Percentiles rank a stretch among this genome's conserved stretches.
These are phyloP conservation scores for Grosmannia penicillata DNA, from an alignment of 2,329 filamentous ascomycete genomes.

Conservation along the genomic window DNA sequence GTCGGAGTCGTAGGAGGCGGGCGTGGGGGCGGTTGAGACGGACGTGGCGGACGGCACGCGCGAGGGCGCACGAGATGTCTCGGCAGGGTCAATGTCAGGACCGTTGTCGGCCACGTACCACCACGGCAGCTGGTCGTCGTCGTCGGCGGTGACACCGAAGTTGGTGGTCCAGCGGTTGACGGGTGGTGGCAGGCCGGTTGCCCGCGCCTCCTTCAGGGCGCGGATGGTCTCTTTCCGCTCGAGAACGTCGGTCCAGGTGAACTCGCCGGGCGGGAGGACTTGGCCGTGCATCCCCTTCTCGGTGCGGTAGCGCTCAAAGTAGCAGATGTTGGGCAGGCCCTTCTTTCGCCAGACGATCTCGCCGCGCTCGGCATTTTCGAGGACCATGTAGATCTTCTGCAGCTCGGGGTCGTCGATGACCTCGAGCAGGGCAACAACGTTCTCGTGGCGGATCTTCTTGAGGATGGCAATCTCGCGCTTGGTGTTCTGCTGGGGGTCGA, in stretches of 20 bases:
- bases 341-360: conserved; percentile 92
- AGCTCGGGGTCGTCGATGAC: conserved; percentile 94
- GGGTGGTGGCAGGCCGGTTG: conserved; percentile 31
- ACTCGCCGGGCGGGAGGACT: conserved; percentile 42
- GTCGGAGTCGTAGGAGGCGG: conserved; percentile 20
- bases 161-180: conserved; percentile 74
- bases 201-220: conserved; percentile 36
- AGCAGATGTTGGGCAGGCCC: conserved; percentile 67
- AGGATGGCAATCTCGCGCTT: conserved; percentile 96
- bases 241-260: conserved; percentile 43
- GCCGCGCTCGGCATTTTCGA: conserved; percentile 87
- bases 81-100: conserved; percentile 6
- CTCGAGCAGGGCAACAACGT: conserved; percentile 87
- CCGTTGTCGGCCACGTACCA: conserved; percentile 15
- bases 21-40: conserved; percentile 17
- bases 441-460: conserved; percentile 96
- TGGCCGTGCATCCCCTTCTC: conserved; percentile 55
- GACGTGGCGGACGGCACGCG: conserved; percentile 32
- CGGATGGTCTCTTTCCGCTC: conserved; percentile 44
- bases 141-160: conserved; percentile 48
- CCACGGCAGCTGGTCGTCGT: conserved; percentile 22
- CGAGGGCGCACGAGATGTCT: conserved; percentile 27
- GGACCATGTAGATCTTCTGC: conserved; percentile 95
- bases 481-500: conserved; percentile 58
- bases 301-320: conserved; percentile 67